A percentile compares a stretch with the other conserved stretches of the same genome.
phyloP scores from a whole-genome alignment of 176 grass and related monocot genomes.

The Guadua angustifolia region DNA sequence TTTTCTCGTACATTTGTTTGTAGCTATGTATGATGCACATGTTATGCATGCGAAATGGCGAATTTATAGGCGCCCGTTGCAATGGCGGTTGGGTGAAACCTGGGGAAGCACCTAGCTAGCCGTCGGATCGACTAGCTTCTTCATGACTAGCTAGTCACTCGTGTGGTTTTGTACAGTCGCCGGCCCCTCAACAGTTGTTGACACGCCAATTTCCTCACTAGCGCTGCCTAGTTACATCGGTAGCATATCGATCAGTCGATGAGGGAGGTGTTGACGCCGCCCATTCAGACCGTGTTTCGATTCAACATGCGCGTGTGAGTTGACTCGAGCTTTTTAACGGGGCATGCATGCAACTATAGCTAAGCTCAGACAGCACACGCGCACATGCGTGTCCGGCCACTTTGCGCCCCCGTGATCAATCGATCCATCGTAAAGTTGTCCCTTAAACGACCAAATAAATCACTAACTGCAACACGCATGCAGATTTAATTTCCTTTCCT shows the following conservation, averaged over 20 bases:
- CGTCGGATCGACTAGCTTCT: neutral
- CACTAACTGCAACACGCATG: too few species aligned
- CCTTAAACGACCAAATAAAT: too few species aligned
- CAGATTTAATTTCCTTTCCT: too few species aligned
- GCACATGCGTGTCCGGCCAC: neutral
- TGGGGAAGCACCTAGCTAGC: neutral
- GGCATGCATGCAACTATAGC: too few species aligned
- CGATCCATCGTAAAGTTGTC: neutral
- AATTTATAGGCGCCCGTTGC: neutral
- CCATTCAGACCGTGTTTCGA: neutral
- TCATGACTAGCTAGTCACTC: neutral
- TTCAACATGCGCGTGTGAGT: neutral
- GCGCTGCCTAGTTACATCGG: too few species aligned
- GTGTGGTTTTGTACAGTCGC: neutral
- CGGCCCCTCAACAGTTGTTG: neutral
- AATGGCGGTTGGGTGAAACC: neutral
- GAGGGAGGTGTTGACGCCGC: neutral
- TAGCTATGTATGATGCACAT: neutral
- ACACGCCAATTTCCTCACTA: too few species aligned
- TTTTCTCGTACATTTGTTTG: too few species aligned
- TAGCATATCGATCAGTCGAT: neutral
- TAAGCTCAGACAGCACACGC: neutral
- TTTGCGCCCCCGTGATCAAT: neutral
- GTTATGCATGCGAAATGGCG: neutral
- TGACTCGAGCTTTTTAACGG: neutral